These are phyloP conservation scores for Carex kokanica DNA, from an alignment of 176 grass and related monocot genomes.

Conservation along the genomic window DNA sequence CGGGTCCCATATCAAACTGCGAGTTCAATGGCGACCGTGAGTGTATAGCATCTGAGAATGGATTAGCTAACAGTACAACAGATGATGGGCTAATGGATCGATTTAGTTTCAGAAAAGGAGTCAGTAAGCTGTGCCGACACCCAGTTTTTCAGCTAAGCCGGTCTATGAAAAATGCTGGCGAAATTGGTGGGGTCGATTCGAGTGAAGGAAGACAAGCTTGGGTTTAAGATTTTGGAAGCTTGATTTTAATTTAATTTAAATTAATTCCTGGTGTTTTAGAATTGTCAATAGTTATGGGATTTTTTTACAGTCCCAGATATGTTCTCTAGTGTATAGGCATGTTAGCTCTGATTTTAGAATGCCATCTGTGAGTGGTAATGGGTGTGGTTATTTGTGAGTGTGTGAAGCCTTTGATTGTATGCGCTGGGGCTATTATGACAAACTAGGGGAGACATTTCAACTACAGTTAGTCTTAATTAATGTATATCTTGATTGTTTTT, in stretches of 20 bases:
- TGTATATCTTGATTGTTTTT: conserved; percentile 25
- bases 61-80: conserved; percentile 36
- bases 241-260: conserved; percentile 17
- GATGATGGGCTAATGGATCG: conserved; percentile 48
- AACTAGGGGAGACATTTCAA: conserved; percentile 11
- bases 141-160: conserved; percentile 88
- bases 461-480: conserved; percentile 20
- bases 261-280: conserved; percentile 36
- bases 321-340: conserved; percentile 42
- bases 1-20: conserved; percentile 4
- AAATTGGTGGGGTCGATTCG: conserved; percentile 50
- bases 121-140: conserved; percentile 74
- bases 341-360: conserved; percentile 43
- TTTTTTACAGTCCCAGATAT: conserved; percentile 31
- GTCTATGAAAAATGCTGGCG: conserved; percentile 64
- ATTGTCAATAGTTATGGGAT: conserved; percentile 30
- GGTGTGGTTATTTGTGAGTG: conserved; percentile 26
- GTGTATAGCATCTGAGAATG: conserved; percentile 40
- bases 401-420: conserved; percentile 18
- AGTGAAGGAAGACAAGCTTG: conserved; percentile 74
- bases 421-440: background rate
- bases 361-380: conserved; percentile 34
- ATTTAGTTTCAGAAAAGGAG: conserved; percentile 90
- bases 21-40: conserved; percentile 9
- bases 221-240: conserved; percentile 44